These are phyloP conservation scores for Phaeosphaeriaceae sp. DNA, from an alignment of 2,329 filamentous ascomycete species.

Conservation along the genomic window DNA sequence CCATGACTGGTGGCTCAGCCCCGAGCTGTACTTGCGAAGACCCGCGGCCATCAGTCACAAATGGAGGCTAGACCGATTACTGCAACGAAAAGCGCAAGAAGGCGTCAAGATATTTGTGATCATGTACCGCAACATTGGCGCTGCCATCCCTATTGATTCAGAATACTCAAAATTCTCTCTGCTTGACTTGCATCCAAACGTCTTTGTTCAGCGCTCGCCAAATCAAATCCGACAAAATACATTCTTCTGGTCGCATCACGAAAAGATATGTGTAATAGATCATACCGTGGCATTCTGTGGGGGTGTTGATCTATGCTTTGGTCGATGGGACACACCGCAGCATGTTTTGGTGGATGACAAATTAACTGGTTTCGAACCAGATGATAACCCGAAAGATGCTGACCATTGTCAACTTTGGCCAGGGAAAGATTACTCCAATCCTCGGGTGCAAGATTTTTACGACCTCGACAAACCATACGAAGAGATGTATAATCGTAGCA, in stretches of 20 bases:
- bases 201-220: conserved; percentile 93
- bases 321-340: conserved; percentile 95
- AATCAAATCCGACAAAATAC: conserved; percentile 99
- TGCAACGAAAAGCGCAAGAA: conserved; percentile 92
- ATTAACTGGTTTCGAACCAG: conserved; percentile 87
- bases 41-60: conserved; percentile 97
- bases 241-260: conserved; percentile 99
- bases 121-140: conserved; percentile 96
- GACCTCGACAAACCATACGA: conserved; percentile 92
- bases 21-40: conserved; percentile 91
- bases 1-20: conserved; percentile 98
- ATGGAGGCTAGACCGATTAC: conserved; percentile 89
- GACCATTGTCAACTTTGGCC: conserved; percentile 97
- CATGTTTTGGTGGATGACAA: conserved; percentile 92
- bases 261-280: conserved; percentile 96
- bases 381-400: conserved; percentile 75
- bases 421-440: conserved; percentile 98
- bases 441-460: conserved; percentile 93
- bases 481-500: conserved; percentile 95
- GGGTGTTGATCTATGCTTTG: conserved; percentile 95
- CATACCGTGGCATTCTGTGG: conserved; percentile 95
- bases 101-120: conserved; percentile 98
- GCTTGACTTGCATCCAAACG: conserved; percentile 91
- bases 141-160: conserved; percentile 95
- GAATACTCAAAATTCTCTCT: conserved; percentile 98